Conservation (phyloP, 495 filamentous ascomycete species). For the Podospora pseudocomata region DNA sequence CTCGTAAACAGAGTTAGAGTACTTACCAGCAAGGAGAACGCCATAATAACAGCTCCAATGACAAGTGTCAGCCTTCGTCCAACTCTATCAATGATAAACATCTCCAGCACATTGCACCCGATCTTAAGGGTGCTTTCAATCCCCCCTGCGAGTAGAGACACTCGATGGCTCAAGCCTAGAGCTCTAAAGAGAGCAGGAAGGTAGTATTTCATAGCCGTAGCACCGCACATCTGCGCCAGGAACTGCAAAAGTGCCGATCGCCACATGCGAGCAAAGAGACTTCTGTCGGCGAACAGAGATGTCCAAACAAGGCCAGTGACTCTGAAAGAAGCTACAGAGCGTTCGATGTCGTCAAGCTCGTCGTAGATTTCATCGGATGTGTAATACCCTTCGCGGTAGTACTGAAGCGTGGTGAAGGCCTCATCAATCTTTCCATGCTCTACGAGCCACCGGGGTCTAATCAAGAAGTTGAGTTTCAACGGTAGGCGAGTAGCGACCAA, state of each 20-base stretch:
- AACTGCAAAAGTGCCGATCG: conserved; percentile 49
- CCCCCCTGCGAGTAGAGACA: conserved; percentile 46
- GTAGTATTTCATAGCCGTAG: conserved; percentile 55
- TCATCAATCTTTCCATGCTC: conserved; percentile 39
- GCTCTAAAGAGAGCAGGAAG: conserved; percentile 47
- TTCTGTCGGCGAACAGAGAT: conserved; percentile 38
- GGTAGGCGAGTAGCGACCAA: not conserved
- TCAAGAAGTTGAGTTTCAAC: not conserved
- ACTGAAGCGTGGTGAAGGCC: conserved; percentile 39
- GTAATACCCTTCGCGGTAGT: conserved; percentile 44
- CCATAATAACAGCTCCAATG: conserved; percentile 45
- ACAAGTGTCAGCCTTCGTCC: conserved; percentile 45
- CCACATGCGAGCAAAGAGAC: conserved; percentile 43
- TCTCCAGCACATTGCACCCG: conserved; percentile 47
- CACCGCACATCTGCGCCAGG: conserved; percentile 54
- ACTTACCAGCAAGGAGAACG: conserved; percentile 45
- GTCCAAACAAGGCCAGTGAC: conserved; percentile 34
- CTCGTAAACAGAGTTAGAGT: not conserved
- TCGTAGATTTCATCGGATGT: conserved; percentile 32
- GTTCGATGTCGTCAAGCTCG: conserved; percentile 39
- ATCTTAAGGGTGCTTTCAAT: conserved; percentile 53
- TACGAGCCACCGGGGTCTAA: conserved; percentile 48
- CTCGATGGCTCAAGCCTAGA: conserved; percentile 42
- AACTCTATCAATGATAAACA: conserved; percentile 48
- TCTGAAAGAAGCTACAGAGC: conserved; percentile 34